Percentiles rank a stretch among this genome's conserved stretches.
Conservation (phyloP, 768 basidiomycete species). For the Amanita rubescens region DNA sequence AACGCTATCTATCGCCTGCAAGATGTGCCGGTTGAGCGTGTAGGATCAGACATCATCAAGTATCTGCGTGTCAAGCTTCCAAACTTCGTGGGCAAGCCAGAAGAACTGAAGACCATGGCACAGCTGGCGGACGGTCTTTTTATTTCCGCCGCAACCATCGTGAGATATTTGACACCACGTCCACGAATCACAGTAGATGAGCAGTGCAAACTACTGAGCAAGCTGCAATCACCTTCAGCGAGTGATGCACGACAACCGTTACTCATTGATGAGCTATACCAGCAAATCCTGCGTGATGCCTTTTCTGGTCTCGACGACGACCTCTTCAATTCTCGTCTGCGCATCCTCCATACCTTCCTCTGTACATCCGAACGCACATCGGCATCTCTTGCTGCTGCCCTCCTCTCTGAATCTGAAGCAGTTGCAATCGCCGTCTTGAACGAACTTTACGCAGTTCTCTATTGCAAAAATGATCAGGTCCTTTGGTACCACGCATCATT, state of each 20-base stretch:
- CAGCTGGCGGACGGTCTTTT: conserved; percentile 17
- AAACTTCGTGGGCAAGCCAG: not conserved
- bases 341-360: conserved; percentile 17
- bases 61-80: conserved; percentile 4
- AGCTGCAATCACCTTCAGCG: conserved; percentile 3
- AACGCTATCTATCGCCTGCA: conserved; percentile 11
- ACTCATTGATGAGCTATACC: conserved; percentile 12
- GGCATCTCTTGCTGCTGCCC: conserved; percentile 9
- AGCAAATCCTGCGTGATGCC: conserved; percentile 11
- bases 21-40: conserved; percentile 8
- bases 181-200: not conserved
- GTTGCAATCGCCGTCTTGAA: conserved; percentile 7
- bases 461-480: conserved; percentile 9
- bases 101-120: conserved; percentile 10
- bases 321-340: conserved; percentile 2
- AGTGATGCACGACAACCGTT: not conserved
- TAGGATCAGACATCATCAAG: not conserved
- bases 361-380: conserved; percentile 15
- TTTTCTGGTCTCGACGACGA: conserved; percentile 10
- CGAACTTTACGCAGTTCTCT: conserved; percentile 16
- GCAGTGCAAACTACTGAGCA: conserved; percentile 3
- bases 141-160: conserved; percentile 22
- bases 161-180: conserved; percentile 11
- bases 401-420: conserved; percentile 5
- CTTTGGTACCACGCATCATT: conserved; percentile 19